Base-by-base conservation (phyloP, 169 alveolate genomes). In the Plasmodium gonderi region DNA sequence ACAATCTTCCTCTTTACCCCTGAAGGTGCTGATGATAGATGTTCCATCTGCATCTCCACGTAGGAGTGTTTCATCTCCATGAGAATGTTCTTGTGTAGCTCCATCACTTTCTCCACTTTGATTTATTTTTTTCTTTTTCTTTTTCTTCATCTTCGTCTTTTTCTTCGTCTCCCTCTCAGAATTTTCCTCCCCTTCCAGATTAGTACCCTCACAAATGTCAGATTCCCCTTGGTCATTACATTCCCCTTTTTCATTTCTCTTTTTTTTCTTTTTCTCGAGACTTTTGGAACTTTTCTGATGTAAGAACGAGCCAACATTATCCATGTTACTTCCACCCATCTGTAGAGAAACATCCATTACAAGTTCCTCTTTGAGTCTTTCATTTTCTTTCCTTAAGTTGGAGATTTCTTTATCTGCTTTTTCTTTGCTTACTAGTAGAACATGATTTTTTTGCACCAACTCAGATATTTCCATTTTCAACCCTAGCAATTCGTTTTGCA, bases 1-100 rank as follows among this genome's bases (percentile, higher is more conserved):
- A 31, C 74, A 33, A 42, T n/a, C 64, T 45, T 20, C 11, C 42
- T 74, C 51, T 29, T 60, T 20, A 23, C 17, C 9, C 9, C 40
- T 0, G 33, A 60, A 5, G 14, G 9, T 12, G 9, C 72, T 60
- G 36, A 20, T 9, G 33, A 20, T 9, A 14, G 72, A 2, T 11
- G 20, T 44, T 12, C 26, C 36, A 1, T 23, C 14, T 72, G 64
- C 20, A 31, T 69, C 78, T 69, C 42, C 91, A 6, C 9, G 23
- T 67, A 14, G 80, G 72, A 65, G 38, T 20, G 29, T 17, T 17
- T 81, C 72, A 20, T 72, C 69, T 67, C 51, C 80, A 11, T 81
- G 33, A 1, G 38, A 67, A 20, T 40, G 12, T 23, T 42, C 80
- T 67, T 36, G 14, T 40, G 40, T 81, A 31, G 60, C 83, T 5